A percentile compares a stretch with the other conserved stretches of the same genome.
phyloP scores from a whole-genome alignment of 352 stramenopile species.

The Phytopythium sindhum region DNA sequence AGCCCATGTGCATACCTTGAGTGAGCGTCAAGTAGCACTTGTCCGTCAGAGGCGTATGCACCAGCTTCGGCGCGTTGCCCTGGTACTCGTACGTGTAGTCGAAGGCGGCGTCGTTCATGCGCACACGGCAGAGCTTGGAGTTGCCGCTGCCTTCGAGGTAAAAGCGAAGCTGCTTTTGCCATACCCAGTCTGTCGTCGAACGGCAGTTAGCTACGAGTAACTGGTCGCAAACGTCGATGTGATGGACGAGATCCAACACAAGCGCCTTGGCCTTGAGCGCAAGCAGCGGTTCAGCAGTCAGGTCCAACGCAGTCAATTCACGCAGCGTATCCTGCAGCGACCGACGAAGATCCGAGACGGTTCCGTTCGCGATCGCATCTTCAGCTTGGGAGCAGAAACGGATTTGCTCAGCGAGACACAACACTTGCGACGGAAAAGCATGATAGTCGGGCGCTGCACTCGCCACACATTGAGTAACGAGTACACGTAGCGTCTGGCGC shows the following conservation, averaged over 20 bases:
- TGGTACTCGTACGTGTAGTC: conserved; percentile 96
- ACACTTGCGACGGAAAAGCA: conserved; percentile 87
- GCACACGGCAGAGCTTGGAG: conserved; percentile 35
- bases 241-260: conserved; percentile 94
- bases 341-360: conserved; percentile 61
- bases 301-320: conserved; percentile 78
- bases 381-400: conserved; percentile 90
- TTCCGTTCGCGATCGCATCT: conserved; percentile 75
- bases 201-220: conserved; percentile 59
- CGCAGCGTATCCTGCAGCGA: conserved; percentile 63
- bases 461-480: conserved; percentile 75
- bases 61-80: conserved; percentile 90
- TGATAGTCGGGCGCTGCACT: conserved; percentile 84
- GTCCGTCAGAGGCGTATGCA: conserved; percentile 94
- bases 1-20: conserved; percentile 91
- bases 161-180: conserved; percentile 94
- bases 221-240: conserved; percentile 94
- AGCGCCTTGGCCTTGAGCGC: conserved; percentile 94
- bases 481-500: conserved; percentile 80
- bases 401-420: conserved; percentile 91
- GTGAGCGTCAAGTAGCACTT: conserved; percentile 95
- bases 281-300: conserved; percentile 85
- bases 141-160: conserved; percentile 64
- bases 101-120: conserved; percentile 84
- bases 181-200: conserved; percentile 78